Percentiles rank a stretch among this genome's conserved stretches.
Evolutionary conservation across 768 basidiomycete genomes (phyloP).

Genomic region (Asterophora lycoperdoides): DNA sequence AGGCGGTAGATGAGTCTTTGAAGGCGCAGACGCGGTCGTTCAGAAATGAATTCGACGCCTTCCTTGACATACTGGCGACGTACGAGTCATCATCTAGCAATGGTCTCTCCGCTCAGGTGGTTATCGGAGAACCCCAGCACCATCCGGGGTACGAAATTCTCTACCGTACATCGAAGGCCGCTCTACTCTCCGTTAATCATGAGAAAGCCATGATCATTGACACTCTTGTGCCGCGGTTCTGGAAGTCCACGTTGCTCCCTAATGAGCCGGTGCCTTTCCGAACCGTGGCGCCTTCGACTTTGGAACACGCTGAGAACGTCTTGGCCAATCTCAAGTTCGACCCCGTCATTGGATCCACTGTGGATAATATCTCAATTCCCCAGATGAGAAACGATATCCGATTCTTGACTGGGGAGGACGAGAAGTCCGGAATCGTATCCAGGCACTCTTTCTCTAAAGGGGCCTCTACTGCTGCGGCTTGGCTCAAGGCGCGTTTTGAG

Average conservation of each 20-base stretch:
- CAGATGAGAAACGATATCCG: slow-evolving; percentile 69
- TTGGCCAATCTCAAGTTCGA: slow-evolving; percentile 62
- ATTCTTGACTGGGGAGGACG: slow-evolving; percentile 83
- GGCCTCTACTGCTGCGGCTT: slow-evolving; percentile 58
- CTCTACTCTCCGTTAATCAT: slow-evolving; percentile 46
- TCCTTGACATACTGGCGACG: slow-evolving; percentile 28
- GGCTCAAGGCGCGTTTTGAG: slow-evolving; percentile 75
- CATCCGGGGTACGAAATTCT: slow-evolving; percentile 32
- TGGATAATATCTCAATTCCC: slow-evolving; percentile 62
- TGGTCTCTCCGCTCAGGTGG: slow-evolving; percentile 14
- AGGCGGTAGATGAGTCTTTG: slow-evolving; percentile 45
- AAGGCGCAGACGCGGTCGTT: slow-evolving; percentile 27
- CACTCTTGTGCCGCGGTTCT: slow-evolving; percentile 62
- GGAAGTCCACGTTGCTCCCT: slow-evolving; percentile 67
- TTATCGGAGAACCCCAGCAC: slow-evolving; percentile 11
- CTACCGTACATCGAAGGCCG: slow-evolving; percentile 38
- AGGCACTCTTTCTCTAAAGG: slow-evolving; percentile 81
- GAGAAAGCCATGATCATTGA: slow-evolving; percentile 47
- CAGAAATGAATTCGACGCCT: slow-evolving; percentile 30
- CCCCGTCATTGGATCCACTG: slow-evolving; percentile 60
- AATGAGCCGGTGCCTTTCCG: slow-evolving; percentile 40
- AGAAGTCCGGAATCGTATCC: slow-evolving; percentile 63
- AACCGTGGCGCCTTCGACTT: slow-evolving; percentile 54
- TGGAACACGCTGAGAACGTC: slow-evolving; percentile 53
- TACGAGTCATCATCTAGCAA: slow-evolving; percentile 3